A percentile compares a stretch with the other conserved stretches of the same genome.
Evolutionary conservation across 495 filamentous ascomycete species (phyloP).

Genomic region (Penicillium bialowiezense): DNA sequence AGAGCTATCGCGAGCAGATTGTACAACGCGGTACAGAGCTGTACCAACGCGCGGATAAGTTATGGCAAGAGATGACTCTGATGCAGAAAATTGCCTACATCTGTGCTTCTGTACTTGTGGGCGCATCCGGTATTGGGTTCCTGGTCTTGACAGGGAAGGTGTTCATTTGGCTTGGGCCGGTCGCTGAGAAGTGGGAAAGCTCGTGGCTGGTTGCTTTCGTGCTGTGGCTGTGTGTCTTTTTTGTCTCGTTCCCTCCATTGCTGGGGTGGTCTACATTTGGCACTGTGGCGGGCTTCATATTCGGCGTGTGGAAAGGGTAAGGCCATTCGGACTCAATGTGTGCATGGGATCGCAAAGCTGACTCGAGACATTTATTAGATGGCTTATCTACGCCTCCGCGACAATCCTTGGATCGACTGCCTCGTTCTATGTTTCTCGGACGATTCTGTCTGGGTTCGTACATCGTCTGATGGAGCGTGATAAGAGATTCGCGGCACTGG

Average conservation of each 20-base stretch:
- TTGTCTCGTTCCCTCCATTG: conserved; percentile 82
- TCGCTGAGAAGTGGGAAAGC: conserved; percentile 70
- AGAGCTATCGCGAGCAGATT: conserved; percentile 43
- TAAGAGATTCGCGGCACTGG: conserved; percentile 69
- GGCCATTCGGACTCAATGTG: conserved; percentile 11
- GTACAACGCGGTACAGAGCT: conserved; percentile 34
- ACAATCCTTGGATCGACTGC: conserved; percentile 73
- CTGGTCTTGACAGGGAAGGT: conserved; percentile 74
- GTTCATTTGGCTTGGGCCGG: conserved; percentile 67
- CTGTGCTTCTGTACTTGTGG: conserved; percentile 42
- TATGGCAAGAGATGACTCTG: conserved; percentile 54
- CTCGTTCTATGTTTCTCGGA: conserved; percentile 76
- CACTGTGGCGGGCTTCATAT: conserved; percentile 91
- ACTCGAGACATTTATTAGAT: conserved; percentile 38
- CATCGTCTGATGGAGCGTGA: conserved; percentile 77
- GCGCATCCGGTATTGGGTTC: conserved; percentile 60
- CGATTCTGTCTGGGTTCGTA: conserved; percentile 73
- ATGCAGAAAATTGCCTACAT: conserved; percentile 60
- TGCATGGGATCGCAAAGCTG: background rate
- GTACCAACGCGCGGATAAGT: conserved; percentile 26
- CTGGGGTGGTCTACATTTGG: conserved; percentile 86
- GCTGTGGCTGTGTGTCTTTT: conserved; percentile 73
- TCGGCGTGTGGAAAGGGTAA: conserved; percentile 82
- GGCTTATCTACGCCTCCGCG: conserved; percentile 78
- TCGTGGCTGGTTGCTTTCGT: conserved; percentile 70